Evolutionary conservation across 495 filamentous ascomycete genomes (phyloP).

Genomic region (Talaromyces liani): DNA sequence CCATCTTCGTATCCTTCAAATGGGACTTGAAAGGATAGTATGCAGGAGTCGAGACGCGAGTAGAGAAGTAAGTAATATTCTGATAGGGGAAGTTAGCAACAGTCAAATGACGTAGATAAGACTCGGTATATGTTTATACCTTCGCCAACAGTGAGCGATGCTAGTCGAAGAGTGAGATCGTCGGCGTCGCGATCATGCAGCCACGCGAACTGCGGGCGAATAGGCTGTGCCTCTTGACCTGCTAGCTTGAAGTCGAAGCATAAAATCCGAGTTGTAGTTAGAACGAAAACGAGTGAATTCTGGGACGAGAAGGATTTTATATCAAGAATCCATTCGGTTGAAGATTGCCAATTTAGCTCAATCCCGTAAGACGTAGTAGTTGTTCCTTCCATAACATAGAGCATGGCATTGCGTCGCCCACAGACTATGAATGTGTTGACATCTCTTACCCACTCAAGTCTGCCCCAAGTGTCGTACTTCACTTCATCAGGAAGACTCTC

Average conservation of each 20-base stretch:
- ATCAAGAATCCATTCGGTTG: conserved; percentile 48
- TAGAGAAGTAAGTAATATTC: conserved; percentile 32
- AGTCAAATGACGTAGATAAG: not conserved
- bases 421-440: conserved; percentile 38
- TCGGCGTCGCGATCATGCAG: conserved; percentile 38
- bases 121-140: conserved; percentile 16
- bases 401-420: conserved; percentile 32
- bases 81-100: conserved; percentile 10
- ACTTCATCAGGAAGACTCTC: conserved; percentile 8
- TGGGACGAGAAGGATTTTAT: conserved; percentile 39
- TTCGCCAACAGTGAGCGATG: conserved; percentile 22
- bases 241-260: conserved; percentile 26
- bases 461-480: conserved; percentile 44
- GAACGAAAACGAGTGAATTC: conserved; percentile 44
- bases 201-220: conserved; percentile 29
- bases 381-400: conserved; percentile 25
- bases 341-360: conserved; percentile 26
- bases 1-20: conserved; percentile 11
- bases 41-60: conserved; percentile 33
- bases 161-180: conserved; percentile 35
- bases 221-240: conserved; percentile 8
- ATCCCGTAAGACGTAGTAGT: conserved; percentile 19
- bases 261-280: conserved; percentile 42
- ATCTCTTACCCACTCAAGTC: conserved; percentile 41
- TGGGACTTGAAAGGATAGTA: conserved; percentile 30